Conservation (phyloP, 208 protist species). For the Trypanosoma platydactyli region DNA sequence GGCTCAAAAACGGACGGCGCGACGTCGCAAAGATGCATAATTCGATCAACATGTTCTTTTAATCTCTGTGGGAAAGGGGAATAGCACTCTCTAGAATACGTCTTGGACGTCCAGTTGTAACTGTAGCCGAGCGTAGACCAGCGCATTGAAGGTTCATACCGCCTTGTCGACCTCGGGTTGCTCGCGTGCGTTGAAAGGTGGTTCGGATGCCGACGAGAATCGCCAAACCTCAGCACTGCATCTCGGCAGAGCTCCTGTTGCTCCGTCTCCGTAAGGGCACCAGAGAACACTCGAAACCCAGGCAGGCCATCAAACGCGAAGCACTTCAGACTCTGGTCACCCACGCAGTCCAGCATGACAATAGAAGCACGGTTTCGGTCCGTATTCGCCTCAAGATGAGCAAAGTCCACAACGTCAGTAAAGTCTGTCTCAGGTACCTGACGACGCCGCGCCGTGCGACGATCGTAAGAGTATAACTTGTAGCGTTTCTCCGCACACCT, state of each 20-base stretch:
- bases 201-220: slow-evolving; percentile 67
- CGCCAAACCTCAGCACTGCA: slow-evolving; percentile 58
- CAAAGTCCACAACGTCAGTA: slow-evolving; percentile 62
- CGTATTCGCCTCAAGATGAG: slow-evolving; percentile 54
- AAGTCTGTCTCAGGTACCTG: slow-evolving; percentile 26
- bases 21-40: slow-evolving; percentile 36
- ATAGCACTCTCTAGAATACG: slow-evolving; percentile 57
- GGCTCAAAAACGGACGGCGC: slow-evolving; percentile 53
- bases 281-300: slow-evolving; percentile 68
- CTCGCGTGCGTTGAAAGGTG: slow-evolving; percentile 84
- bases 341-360: slow-evolving; percentile 25
- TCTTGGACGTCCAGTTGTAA: slow-evolving; percentile 87
- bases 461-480: slow-evolving; percentile 64
- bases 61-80: slow-evolving; percentile 57
- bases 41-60: slow-evolving; percentile 39
- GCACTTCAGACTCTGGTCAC: slow-evolving; percentile 36
- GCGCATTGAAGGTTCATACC: slow-evolving; percentile 84
- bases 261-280: slow-evolving; percentile 43
- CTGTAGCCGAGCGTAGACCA: slow-evolving; percentile 89
- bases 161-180: slow-evolving; percentile 43
- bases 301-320: slow-evolving; percentile 77
- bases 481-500: slow-evolving; percentile 41
- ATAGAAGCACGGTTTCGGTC: slow-evolving; percentile 45
- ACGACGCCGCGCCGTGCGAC: slow-evolving; percentile 34
- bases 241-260: slow-evolving; percentile 59